Evolutionary conservation across 1,284 basidiomycete genomes (phyloP).

Genomic region (Heterobasidion occidentale): DNA sequence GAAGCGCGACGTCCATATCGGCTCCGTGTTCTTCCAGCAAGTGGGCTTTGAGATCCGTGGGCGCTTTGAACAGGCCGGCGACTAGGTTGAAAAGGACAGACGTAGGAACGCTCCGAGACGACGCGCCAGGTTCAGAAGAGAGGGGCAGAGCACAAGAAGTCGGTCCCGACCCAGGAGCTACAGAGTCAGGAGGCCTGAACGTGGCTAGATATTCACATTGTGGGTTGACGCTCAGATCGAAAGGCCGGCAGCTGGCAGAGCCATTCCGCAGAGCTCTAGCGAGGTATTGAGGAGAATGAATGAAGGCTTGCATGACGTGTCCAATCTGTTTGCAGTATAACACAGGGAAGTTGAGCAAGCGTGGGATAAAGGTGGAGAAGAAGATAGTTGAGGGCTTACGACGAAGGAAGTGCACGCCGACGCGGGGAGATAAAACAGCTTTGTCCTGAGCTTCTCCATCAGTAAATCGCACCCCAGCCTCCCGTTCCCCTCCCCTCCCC

Average conservation of each 20-base stretch:
- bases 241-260: neutral
- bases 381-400: neutral
- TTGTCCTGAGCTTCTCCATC: neutral
- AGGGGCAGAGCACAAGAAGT: neutral
- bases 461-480: neutral
- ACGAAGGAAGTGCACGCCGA: conserved; percentile 9
- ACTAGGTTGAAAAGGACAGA: neutral
- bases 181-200: neutral
- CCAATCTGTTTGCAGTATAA: conserved; percentile 1
- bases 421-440: conserved; percentile 2
- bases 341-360: neutral
- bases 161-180: neutral
- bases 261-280: neutral
- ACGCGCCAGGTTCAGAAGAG: too few relatives aligned
- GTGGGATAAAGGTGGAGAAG: neutral
- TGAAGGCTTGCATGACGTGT: conserved; percentile 5
- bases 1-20: neutral
- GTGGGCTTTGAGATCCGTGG: neutral
- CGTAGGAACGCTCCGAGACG: neutral
- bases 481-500: neutral
- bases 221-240: conserved; percentile 1
- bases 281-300: neutral
- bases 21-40: neutral
- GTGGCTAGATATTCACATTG: conserved; percentile 1
- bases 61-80: neutral